phyloP scores from a whole-genome alignment of 192 early-diverging fungal species.

The Coemansia sp. region DNA sequence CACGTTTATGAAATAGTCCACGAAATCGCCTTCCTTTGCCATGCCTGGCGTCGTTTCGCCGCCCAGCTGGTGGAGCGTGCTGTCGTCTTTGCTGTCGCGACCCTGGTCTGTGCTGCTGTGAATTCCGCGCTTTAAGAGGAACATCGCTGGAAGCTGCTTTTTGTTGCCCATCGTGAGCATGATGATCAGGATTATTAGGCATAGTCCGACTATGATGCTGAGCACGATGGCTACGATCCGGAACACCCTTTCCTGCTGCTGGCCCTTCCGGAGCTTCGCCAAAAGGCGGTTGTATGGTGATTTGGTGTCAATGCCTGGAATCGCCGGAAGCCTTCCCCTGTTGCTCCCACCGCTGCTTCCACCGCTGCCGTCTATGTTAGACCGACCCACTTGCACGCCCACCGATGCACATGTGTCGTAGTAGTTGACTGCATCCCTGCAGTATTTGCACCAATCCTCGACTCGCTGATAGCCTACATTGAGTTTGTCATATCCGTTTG shows the following conservation, averaged over 20 bases:
- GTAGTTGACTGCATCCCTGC: slow-evolving; percentile 36
- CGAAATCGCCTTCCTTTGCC: slow-evolving; percentile 34
- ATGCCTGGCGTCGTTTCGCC: no score
- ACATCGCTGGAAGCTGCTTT: background rate
- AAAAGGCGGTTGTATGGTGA: slow-evolving; percentile 3
- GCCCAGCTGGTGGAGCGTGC: slow-evolving; percentile 21
- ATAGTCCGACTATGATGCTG: slow-evolving; percentile 36
- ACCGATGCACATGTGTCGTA: slow-evolving; percentile 36
- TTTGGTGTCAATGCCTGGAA: background rate
- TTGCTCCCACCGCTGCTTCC: slow-evolving; percentile 1
- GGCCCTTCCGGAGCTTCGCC: slow-evolving; percentile 27
- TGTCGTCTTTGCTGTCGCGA: slow-evolving; percentile 28
- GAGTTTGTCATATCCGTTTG: background rate
- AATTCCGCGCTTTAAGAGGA: background rate
- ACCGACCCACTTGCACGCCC: slow-evolving; percentile 19
- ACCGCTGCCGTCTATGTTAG: slow-evolving; percentile 1
- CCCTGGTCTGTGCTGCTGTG: slow-evolving; percentile 2
- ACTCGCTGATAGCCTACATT: slow-evolving; percentile 45
- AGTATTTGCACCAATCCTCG: slow-evolving; percentile 56
- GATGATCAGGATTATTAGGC: slow-evolving; percentile 24
- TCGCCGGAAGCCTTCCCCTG: background rate
- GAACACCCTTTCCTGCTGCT: slow-evolving; percentile 40
- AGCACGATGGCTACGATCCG: slow-evolving; percentile 44
- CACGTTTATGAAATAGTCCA: slow-evolving; percentile 41
- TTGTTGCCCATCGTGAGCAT: slow-evolving; percentile 18